Conservation (phyloP, 2,329 filamentous ascomycete species). For the Phialophora macrospora region DNA sequence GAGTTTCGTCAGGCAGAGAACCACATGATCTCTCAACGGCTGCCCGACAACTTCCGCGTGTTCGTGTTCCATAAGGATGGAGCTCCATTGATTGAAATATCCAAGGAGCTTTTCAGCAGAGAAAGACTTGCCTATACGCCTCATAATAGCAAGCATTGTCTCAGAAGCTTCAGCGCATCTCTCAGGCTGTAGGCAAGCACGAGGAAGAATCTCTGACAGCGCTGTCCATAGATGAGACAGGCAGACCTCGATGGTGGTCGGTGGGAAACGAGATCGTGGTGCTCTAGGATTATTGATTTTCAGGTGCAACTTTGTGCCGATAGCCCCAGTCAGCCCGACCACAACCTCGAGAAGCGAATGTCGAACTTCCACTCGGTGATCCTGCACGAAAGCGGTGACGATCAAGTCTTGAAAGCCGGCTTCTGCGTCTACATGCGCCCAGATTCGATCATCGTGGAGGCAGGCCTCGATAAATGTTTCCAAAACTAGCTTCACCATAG, state of each 20-base stretch:
- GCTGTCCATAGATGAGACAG: constrained; percentile 53
- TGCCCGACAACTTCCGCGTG: constrained; percentile 55
- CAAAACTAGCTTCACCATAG: constrained; percentile 42
- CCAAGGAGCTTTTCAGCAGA: constrained; percentile 47
- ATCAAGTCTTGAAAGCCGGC: constrained; percentile 28
- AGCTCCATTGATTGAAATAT: constrained; percentile 52
- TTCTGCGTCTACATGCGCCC: constrained; percentile 43
- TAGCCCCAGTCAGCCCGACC: constrained; percentile 33
- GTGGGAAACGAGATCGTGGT: constrained; percentile 36
- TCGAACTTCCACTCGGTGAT: constrained; percentile 41
- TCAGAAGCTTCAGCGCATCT: constrained; percentile 55
- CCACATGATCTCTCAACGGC: constrained; percentile 50
- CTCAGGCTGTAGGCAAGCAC: constrained; percentile 45
- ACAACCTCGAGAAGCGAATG: constrained; percentile 36
- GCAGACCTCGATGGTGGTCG: constrained; percentile 39
- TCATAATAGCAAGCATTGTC: constrained; percentile 50
- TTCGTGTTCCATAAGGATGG: constrained; percentile 50
- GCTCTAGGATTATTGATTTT: constrained; percentile 36
- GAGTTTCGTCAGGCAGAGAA: constrained; percentile 51
- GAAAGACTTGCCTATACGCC: constrained; percentile 48
- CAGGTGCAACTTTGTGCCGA: constrained; percentile 32
- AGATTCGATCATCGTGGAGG: constrained; percentile 53
- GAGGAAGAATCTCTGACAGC: constrained; percentile 49
- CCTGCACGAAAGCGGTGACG: constrained; percentile 41
- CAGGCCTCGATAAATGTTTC: constrained; percentile 57